Percentiles rank a stretch among this genome's conserved stretches.
phyloP scores from a whole-genome alignment of 768 basidiomycete genomes.

The Scleroderma bovista region DNA sequence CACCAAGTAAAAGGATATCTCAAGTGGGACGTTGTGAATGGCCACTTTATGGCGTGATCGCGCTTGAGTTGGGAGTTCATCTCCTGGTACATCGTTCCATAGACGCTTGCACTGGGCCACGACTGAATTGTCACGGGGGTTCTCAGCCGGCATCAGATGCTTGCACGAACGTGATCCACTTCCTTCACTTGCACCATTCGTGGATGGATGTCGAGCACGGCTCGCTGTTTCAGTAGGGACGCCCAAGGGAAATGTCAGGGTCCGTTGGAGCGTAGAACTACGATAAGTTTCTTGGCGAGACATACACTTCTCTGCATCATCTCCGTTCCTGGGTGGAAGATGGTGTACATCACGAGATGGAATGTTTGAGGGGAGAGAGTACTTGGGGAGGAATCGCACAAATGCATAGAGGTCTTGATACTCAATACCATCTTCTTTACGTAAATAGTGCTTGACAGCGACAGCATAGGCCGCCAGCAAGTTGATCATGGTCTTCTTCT shows the following conservation, averaged over 20 bases:
- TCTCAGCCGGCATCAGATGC: conserved; percentile 43
- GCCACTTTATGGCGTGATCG: conserved; percentile 44
- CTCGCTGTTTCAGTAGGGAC: not conserved
- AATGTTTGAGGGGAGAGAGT: conserved; percentile 48
- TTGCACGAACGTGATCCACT: not conserved
- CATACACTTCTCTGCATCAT: not conserved
- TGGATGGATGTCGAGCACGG: not conserved
- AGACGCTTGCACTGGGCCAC: conserved; percentile 60
- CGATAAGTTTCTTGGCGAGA: not conserved
- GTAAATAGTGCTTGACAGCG: conserved; percentile 63
- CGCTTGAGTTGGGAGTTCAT: conserved; percentile 43
- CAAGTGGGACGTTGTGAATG: conserved; percentile 64
- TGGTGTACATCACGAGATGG: conserved; percentile 17
- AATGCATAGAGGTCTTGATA: conserved; percentile 54
- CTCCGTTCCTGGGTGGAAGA: not conserved
- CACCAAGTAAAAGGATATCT: conserved; percentile 64
- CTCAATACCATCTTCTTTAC: conserved; percentile 41
- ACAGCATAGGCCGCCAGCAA: conserved; percentile 60
- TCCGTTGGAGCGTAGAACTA: not conserved
- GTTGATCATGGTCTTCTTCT: conserved; percentile 67
- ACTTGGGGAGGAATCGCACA: conserved; percentile 63
- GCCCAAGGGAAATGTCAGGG: too few species aligned
- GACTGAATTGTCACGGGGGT: conserved; percentile 52
- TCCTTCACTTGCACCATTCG: not conserved
- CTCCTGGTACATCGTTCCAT: conserved; percentile 37